phyloP scores from a whole-genome alignment of 495 filamentous ascomycete genomes.

The Aspergillus bridgeri region DNA sequence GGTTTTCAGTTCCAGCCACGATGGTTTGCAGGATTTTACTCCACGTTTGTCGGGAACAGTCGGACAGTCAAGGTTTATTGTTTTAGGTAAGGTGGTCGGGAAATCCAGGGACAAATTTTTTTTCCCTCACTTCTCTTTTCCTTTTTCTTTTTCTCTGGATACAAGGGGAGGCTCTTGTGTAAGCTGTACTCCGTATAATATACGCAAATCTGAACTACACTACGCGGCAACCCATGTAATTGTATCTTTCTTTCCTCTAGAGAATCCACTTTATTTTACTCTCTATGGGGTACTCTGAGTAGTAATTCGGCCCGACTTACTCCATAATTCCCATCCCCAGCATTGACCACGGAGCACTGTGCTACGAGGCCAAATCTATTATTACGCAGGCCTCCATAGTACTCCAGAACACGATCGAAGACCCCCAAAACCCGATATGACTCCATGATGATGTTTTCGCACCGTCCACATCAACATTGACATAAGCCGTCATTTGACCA shows the following conservation, averaged over 20 bases:
- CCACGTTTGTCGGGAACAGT: constrained; percentile 16
- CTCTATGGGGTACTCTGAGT: too few species aligned
- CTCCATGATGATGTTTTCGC: not conserved
- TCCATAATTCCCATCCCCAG: not conserved
- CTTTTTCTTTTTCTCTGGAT: not conserved
- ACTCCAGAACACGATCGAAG: too few species aligned
- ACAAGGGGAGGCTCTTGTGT: not conserved
- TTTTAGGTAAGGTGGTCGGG: constrained; percentile 5
- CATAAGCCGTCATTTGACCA: not conserved
- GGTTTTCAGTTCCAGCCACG: constrained; percentile 1
- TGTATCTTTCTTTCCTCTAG: not conserved
- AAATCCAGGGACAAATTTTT: constrained; percentile 10
- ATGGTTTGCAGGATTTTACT: constrained; percentile 2
- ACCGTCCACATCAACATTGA: not conserved
- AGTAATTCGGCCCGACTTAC: not conserved
- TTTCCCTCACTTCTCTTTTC: constrained; percentile 1
- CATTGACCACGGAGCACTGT: not conserved
- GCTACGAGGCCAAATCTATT: not conserved
- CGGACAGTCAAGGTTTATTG: constrained; percentile 7
- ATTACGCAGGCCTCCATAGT: too few species aligned
- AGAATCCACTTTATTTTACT: too few species aligned
- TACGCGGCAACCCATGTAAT: not conserved
- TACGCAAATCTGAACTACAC: too few species aligned
- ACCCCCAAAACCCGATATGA: not conserved
- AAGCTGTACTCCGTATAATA: too few species aligned